phyloP scores from a whole-genome alignment of 192 early-diverging fungal genomes.

The Backusella mclennaniae region DNA sequence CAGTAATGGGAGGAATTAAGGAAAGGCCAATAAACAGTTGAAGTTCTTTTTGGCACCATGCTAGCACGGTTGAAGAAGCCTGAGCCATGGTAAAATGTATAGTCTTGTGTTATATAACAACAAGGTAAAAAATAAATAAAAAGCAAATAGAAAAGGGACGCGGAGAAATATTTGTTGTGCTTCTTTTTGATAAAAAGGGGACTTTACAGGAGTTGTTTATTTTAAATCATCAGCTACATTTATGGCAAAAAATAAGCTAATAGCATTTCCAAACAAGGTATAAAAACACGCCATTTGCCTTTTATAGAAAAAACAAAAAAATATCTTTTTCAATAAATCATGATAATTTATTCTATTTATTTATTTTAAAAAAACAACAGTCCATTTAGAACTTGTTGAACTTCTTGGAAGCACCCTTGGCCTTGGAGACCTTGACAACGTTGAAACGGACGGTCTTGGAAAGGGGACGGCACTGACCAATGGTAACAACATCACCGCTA shows the following conservation, averaged over 20 bases:
- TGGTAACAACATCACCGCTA: conserved; percentile 90
- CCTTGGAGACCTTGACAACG: conserved; percentile 95
- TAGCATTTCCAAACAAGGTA: background rate
- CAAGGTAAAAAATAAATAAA: background rate
- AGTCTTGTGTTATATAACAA: background rate
- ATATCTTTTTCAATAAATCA: background rate
- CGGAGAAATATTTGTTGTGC: background rate
- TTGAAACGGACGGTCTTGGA: conserved; percentile 99
- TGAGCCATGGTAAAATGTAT: background rate
- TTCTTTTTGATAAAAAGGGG: background rate
- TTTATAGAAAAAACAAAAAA: background rate
- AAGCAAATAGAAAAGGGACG: background rate
- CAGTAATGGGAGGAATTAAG: conserved; percentile 19
- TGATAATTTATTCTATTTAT: background rate
- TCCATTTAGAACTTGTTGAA: conserved; percentile 87
- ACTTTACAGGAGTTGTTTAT: conserved; percentile 1
- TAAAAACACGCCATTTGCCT: conserved; percentile 7
- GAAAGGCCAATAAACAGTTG: conserved; percentile 3
- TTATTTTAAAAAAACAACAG: background rate
- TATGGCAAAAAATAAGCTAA: background rate
- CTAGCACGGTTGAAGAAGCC: conserved; percentile 12
- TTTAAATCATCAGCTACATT: background rate
- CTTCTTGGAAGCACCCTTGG: conserved; percentile 78
- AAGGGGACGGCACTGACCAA: conserved; percentile 98
- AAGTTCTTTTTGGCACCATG: conserved; percentile 20